Evolutionary conservation across 257 asterid genomes (phyloP), one percentile per base, ranked within the genome.

Genomic region (Gentiana dahurica): DNA sequence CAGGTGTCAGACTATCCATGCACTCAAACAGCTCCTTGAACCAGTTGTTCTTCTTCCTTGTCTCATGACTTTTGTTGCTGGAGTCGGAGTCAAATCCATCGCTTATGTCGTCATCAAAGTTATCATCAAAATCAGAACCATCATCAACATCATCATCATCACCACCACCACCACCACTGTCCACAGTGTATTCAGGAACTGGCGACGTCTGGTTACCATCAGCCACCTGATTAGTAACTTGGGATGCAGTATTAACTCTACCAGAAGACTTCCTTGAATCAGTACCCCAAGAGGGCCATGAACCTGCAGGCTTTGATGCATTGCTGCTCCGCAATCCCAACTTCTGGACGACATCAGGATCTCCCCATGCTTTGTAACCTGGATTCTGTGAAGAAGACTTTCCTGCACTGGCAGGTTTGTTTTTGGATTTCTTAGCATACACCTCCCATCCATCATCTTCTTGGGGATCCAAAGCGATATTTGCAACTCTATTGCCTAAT

Each of bases 391-490:
- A 53, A 56, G 6, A 58, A 73, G 66, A 61, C 63, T 75, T 87
- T 49, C 70, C 73, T 12, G 71, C 58, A 55, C 46, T 61, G 59
- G 63, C 83, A 54, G 61, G 57, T 67, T 51, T 86, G 60, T 71
- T 76, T 65, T 81, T 86, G 1, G 85, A 57, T 59, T 86, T 89
- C 62, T 67, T 84, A 0, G 62, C 71, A 35, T 56, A 70, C 8
- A 77, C 83, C 70, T 76, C 82, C 97, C 97, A 82, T 13, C 85
- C 95, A 43, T 75, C 94, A 52, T 65, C 78, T 59, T 72, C 63
- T n/a, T 69, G 49, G 49, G 73, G 41, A 49, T 62, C 67, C 57
- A 79, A 24, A 57, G 52, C 57, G 69, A 82, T 36, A 62, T 68
- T 74, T 8, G 77, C 68, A 34, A 84, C 61, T 32, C 73, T 80